phyloP scores from a whole-genome alignment of 2,329 filamentous ascomycete species.

The Chaetomium sp. region DNA sequence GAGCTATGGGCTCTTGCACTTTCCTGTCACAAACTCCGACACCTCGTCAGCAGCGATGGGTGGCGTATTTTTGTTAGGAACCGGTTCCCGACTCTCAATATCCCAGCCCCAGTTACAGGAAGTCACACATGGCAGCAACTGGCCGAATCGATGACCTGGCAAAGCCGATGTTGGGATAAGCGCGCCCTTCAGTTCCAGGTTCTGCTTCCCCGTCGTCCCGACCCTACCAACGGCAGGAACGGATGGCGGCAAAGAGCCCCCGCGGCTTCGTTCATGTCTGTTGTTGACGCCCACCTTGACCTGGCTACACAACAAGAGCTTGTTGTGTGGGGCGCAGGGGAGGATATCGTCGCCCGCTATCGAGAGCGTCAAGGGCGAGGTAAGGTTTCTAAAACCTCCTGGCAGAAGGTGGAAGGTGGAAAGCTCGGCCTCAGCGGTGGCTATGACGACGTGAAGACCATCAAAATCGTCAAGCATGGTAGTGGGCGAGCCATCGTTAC shows the following conservation, averaged over 20 bases:
- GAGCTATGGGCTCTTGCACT: slow-evolving; percentile 49
- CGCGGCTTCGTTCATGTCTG: slow-evolving; percentile 48
- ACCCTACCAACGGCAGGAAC: slow-evolving; percentile 25
- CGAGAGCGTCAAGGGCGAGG: slow-evolving; percentile 38
- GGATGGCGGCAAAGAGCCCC: slow-evolving; percentile 36
- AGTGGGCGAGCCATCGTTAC: slow-evolving; percentile 45
- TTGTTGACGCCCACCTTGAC: slow-evolving; percentile 50
- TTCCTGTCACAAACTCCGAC: slow-evolving; percentile 45
- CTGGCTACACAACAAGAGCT: slow-evolving; percentile 47
- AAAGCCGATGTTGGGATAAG: slow-evolving; percentile 57
- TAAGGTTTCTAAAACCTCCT: slow-evolving; percentile 32
- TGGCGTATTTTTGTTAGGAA: slow-evolving; percentile 54
- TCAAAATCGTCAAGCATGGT: slow-evolving; percentile 47
- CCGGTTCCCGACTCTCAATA: slow-evolving; percentile 47
- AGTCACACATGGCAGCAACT: slow-evolving; percentile 42
- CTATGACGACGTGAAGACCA: slow-evolving; percentile 52
- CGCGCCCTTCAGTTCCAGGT: slow-evolving; percentile 47
- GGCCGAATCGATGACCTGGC: slow-evolving; percentile 52
- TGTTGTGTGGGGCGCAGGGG: slow-evolving; percentile 54
- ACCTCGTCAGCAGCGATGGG: slow-evolving; percentile 44
- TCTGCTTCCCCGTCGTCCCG: slow-evolving; percentile 33
- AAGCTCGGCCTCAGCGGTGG: slow-evolving; percentile 47
- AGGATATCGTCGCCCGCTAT: slow-evolving; percentile 51
- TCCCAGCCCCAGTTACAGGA: slow-evolving; percentile 37
- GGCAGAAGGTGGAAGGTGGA: slow-evolving; percentile 46